Percentiles rank a stretch among this genome's conserved stretches.
These are phyloP conservation scores for Hepatocystis sp. DNA, from an alignment of 169 alveolate species.

Conservation along the genomic window DNA sequence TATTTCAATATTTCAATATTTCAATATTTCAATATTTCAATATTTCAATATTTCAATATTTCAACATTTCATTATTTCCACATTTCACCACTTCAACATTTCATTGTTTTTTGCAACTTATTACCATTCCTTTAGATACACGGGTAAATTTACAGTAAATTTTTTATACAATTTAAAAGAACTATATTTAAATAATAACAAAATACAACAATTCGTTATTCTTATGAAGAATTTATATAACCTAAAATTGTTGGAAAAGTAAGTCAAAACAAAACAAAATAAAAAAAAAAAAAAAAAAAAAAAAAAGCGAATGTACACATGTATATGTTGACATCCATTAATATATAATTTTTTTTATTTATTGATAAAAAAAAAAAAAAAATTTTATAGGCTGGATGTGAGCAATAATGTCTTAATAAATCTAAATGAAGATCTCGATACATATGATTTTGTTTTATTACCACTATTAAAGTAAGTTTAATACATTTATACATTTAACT, in stretches of 20 bases:
- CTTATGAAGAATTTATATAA: conserved; percentile 70
- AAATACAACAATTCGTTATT: conserved; percentile 14
- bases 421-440: conserved; percentile 40
- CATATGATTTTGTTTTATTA: conserved; percentile 16
- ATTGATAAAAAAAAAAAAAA: conserved; percentile 4
- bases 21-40: too few species aligned
- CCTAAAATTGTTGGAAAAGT: conserved; percentile 67
- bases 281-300: too few species aligned
- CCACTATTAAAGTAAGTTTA: conserved; percentile 63
- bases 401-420: conserved; percentile 42
- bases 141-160: conserved; percentile 47
- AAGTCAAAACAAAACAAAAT: too few species aligned
- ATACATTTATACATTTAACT: too few species aligned
- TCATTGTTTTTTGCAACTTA: too few species aligned
- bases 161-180: conserved; percentile 64
- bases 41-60: too few species aligned
- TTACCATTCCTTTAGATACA: conserved; percentile 14
- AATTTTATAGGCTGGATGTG: conserved; percentile 40
- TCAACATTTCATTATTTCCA: too few species aligned
- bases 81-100: too few species aligned
- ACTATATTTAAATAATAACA: conserved; percentile 23
- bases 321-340: too few species aligned
- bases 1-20: too few species aligned
- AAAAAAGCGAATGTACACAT: conserved; percentile 1
- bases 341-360: too few species aligned